Evolutionary conservation across 257 asterid species (phyloP).

Genomic region (Petunia secreta): DNA sequence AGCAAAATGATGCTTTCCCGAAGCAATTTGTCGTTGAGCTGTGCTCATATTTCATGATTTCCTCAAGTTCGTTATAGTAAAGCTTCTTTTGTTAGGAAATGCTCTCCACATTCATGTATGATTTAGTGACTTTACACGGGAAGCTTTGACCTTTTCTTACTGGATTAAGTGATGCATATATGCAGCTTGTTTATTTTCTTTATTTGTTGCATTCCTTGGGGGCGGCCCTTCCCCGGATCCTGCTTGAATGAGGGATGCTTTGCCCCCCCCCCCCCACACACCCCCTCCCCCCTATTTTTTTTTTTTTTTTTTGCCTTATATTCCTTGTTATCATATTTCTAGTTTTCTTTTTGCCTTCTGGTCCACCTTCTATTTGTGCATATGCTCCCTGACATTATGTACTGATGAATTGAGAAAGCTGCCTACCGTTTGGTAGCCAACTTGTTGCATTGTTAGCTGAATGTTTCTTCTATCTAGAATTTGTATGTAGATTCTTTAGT

Average conservation of each 20-base stretch:
- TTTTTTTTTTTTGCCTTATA: background rate
- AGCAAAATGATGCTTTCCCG: background rate
- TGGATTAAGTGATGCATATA: background rate
- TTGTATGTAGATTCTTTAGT: background rate
- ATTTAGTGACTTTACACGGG: background rate
- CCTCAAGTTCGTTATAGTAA: background rate
- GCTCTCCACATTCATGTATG: background rate
- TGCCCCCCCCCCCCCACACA: too few relatives aligned
- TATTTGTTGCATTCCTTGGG: too few relatives aligned
- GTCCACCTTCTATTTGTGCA: background rate
- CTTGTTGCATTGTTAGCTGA: background rate
- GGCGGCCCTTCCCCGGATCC: too few relatives aligned
- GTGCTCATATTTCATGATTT: constrained; percentile 3
- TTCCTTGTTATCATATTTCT: background rate
- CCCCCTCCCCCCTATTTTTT: too few relatives aligned
- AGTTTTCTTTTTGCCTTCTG: background rate
- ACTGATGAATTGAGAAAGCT: constrained; percentile 12
- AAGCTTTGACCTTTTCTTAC: constrained; percentile 7
- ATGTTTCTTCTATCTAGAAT: background rate
- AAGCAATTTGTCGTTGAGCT: background rate
- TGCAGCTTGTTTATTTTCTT: background rate
- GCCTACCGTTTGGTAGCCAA: background rate
- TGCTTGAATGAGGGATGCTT: too few relatives aligned
- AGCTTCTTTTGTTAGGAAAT: background rate
- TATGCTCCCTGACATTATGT: background rate